Evolutionary conservation across 2,329 filamentous ascomycete species (phyloP).

Genomic region (Myotisia sp.): DNA sequence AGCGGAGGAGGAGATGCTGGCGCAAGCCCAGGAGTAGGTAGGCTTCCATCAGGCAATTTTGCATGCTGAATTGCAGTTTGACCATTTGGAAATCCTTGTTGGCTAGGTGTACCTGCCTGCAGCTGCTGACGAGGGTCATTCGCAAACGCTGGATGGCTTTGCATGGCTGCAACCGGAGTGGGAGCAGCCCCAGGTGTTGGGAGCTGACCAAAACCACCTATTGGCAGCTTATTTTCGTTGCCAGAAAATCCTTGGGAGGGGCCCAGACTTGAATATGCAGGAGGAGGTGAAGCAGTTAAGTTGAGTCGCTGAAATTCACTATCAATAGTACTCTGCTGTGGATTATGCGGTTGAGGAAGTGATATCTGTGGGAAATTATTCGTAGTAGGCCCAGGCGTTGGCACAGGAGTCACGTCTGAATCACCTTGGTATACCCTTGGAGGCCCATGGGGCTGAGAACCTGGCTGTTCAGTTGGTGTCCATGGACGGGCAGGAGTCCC

Average conservation of each 20-base stretch:
- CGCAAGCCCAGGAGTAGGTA: constrained; percentile 34
- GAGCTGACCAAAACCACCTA: constrained; percentile 12
- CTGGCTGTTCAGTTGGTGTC: constrained; percentile 87
- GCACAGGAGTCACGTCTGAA: constrained; percentile 44
- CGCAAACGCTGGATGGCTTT: constrained; percentile 75
- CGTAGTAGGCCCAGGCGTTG: constrained; percentile 19
- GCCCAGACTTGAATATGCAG: constrained; percentile 70
- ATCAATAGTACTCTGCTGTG: constrained; percentile 42
- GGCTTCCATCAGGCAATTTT: neutral
- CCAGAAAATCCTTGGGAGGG: constrained; percentile 52
- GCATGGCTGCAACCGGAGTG: constrained; percentile 16
- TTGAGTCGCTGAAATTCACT: constrained; percentile 76
- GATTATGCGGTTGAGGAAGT: constrained; percentile 39
- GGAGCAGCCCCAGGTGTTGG: constrained; percentile 15
- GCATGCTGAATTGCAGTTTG: constrained; percentile 20
- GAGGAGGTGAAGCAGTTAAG: constrained; percentile 69
- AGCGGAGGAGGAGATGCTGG: constrained; percentile 80
- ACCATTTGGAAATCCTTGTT: constrained; percentile 34
- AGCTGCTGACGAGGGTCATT: constrained; percentile 52
- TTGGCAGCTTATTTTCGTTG: neutral
- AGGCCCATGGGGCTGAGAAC: constrained; percentile 72
- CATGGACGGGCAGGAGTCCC: constrained; percentile 58
- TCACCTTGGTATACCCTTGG: constrained; percentile 84
- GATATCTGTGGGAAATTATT: constrained; percentile 25
- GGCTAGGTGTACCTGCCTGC: constrained; percentile 15